Conservation (phyloP, 768 basidiomycete species). For the Tricholoma hemisulphureum region DNA sequence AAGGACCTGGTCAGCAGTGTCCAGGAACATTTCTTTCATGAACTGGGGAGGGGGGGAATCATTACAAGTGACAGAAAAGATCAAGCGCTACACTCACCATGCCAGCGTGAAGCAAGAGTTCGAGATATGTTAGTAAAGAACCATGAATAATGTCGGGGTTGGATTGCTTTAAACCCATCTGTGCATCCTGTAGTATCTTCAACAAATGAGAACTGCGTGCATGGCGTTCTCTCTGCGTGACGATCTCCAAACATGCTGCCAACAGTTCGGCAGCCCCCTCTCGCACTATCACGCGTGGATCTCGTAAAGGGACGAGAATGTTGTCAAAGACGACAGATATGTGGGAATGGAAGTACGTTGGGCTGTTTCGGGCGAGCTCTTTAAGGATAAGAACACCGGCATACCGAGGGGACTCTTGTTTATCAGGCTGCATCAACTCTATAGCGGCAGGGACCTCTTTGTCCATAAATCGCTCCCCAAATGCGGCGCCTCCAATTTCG, state of each 20-base stretch:
- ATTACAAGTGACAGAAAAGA: background rate
- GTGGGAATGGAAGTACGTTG: conserved; percentile 83
- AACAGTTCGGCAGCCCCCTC: conserved; percentile 93
- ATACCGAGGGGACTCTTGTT: conserved; percentile 82
- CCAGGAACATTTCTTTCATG: conserved; percentile 83
- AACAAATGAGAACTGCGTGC: conserved; percentile 62
- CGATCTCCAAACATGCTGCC: conserved; percentile 90
- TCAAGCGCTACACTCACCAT: conserved; percentile 58
- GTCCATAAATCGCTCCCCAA: conserved; percentile 89
- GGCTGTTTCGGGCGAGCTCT: conserved; percentile 88
- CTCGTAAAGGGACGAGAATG: conserved; percentile 86
- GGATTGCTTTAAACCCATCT: conserved; percentile 72
- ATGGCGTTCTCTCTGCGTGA: conserved; percentile 70
- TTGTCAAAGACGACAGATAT: conserved; percentile 89
- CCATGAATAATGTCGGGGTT: conserved; percentile 92
- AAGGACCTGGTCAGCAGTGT: conserved; percentile 87
- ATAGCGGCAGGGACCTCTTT: conserved; percentile 85
- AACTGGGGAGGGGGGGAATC: conserved; percentile 49
- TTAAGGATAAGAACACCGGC: conserved; percentile 93
- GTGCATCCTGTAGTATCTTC: conserved; percentile 88
- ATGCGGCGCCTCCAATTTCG: conserved; percentile 75
- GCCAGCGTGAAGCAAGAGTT: conserved; percentile 89
- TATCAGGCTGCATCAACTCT: conserved; percentile 74
- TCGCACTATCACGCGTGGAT: conserved; percentile 84
- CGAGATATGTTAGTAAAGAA: conserved; percentile 86